Evolutionary conservation across 169 alveolate species (phyloP), one percentile per base, ranked within the genome.

Genomic region (Plasmodium gaboni): DNA sequence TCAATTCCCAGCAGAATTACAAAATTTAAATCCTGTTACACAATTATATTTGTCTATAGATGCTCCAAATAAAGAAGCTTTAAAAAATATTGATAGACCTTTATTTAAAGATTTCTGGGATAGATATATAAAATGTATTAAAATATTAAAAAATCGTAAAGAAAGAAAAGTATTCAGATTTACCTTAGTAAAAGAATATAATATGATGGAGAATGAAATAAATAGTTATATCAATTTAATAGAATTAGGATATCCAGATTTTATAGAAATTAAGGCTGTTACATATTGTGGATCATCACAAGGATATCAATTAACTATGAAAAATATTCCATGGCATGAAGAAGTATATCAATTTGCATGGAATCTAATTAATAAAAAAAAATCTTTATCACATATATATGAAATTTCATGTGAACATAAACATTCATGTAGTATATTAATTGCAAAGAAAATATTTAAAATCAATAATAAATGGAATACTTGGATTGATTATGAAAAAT

Each of bases 241-340:
- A 15, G 87, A 87, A 78, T 57, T 85, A 69, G 97, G 97, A 2
- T 94, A 73, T 69, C 97, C 97, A 3, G 97, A 96, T 70, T 94
- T 96, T 73, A 92, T 96, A 1, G 98, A 96, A 89, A 94, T 96
- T 50, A 96, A 96, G 74, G 97, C 97, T 3, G 98, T 96, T 59
- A 96, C 98, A 10, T 96, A 94, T 89, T 95, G 97, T 70, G 98
- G 98, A 1, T 93, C 94, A 32, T 95, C 96, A 17, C 93, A 94
- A 80, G 97, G 93, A 24, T 94, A 95, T 22, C 93, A 95, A 12
- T 65, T 96, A 17, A 96, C 97, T 13, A 96, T 96, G 96, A 65
- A 88, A 44, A 93, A 95, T 64, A 94, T 95, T 0, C 98, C 98
- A 2, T 94, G 96, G 95, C 97, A 96, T 64, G 95, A 94, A 67